phyloP scores from a whole-genome alignment of 306 rosid genomes.

The Ochetophila trinervis region DNA sequence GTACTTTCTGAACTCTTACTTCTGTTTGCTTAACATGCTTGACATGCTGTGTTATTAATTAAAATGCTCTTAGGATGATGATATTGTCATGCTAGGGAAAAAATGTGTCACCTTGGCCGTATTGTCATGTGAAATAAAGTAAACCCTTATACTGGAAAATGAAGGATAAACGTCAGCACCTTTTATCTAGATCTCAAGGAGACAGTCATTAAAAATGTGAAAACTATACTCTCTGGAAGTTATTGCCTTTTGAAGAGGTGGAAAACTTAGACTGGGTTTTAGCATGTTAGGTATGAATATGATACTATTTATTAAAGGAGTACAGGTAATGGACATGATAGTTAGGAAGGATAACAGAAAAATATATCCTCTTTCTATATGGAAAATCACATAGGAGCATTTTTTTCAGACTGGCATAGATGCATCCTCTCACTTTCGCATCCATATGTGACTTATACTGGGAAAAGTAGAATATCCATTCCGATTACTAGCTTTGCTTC shows the following conservation, averaged over 20 bases:
- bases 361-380: background rate
- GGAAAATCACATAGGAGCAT: background rate
- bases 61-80: background rate
- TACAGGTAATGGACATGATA: no score
- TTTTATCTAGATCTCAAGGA: background rate
- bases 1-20: background rate
- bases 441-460: background rate
- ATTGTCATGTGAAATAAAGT: background rate
- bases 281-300: background rate
- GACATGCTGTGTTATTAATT: background rate
- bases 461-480: background rate
- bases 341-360: no score
- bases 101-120: background rate
- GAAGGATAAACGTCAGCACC: background rate
- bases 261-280: background rate
- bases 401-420: background rate
- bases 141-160: conserved; percentile 1
- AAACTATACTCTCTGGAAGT: background rate
- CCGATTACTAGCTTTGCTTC: background rate
- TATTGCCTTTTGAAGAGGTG: conserved; percentile 1
- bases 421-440: background rate
- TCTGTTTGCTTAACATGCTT: conserved; percentile 22
- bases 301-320: background rate
- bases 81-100: background rate
- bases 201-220: background rate